Base-by-base conservation (phyloP, 768 basidiomycete species). In the Lactifluus subvellereus region DNA sequence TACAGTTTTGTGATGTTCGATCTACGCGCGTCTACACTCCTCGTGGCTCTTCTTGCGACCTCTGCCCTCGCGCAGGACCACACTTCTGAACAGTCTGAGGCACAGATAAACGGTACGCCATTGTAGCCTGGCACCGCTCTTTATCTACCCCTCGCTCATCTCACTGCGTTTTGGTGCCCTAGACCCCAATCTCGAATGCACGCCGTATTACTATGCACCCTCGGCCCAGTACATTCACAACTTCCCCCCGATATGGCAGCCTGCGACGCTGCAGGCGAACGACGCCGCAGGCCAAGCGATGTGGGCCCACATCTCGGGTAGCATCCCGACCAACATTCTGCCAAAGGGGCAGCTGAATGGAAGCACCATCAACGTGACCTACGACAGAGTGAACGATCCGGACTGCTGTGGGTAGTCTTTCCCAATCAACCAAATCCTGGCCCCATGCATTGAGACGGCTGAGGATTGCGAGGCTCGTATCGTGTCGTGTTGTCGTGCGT, bases 261-360 rank as follows among this genome's bases (percentile, higher is more conserved):
- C 61, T 9, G 67, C 67, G 22, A 62, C 22, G 30, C 9, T 67
- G 22, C 65, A 62, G 49, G 6, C 67, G 11, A 60, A 13, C 7
- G 67, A 67, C 30, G 16, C 57, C 5, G 53, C n/a, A 0, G 67
- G 54, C 20, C 72, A 71, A 49, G 69, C 71, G 7, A 76, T 77
- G 62, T 85, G 78, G 76, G 67, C 73, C 6, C 72, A 73, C 40
- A 82, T 86, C 30, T 68, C 72, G 30, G 56, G 68, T 1, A 74
- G 65, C 40, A 74, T 85, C 53, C 84, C 84, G 48, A 61, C 56
- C 27, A 78, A 82, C 56, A 81, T 82, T 3, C 13, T 71, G 3
- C 72, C 78, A 16, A 83, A 81, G 70, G 55, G 48, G 50, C 20
- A 60, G 52, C 22, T 48, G 22, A 33, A 37, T 22, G 47, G 59